phyloP scores from a whole-genome alignment of 192 early-diverging fungal genomes.

The Cetraspora pellucida region DNA sequence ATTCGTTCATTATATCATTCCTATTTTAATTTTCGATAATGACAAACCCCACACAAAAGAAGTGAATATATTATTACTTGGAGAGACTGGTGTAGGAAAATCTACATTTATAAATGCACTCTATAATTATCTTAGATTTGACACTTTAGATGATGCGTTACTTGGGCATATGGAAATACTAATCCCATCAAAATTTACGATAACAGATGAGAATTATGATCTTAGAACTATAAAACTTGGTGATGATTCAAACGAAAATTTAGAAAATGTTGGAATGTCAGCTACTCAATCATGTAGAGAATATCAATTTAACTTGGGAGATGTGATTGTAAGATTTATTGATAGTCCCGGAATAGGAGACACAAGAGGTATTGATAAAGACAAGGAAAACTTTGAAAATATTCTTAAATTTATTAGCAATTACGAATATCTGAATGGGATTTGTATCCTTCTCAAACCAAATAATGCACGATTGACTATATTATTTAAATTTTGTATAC shows the following conservation, averaged over 20 bases:
- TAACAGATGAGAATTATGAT: constrained; percentile 20
- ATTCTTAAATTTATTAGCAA: constrained; percentile 32
- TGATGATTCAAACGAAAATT: constrained; percentile 34
- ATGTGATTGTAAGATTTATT: constrained; percentile 34
- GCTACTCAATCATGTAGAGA: constrained; percentile 28
- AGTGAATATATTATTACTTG: neutral
- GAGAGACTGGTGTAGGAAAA: constrained; percentile 37
- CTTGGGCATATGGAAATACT: constrained; percentile 19
- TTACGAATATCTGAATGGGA: constrained; percentile 34
- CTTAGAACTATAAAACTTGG: constrained; percentile 26
- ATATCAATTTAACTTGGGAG: constrained; percentile 36
- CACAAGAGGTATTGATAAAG: constrained; percentile 37
- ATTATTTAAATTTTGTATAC: constrained; percentile 36
- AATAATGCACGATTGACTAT: constrained; percentile 34
- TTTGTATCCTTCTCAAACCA: constrained; percentile 37
- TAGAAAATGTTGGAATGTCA: constrained; percentile 20
- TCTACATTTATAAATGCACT: constrained; percentile 43
- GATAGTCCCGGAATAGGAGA: constrained; percentile 40
- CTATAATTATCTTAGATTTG: constrained; percentile 38
- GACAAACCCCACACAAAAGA: neutral
- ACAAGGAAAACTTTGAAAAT: constrained; percentile 37
- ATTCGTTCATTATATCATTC: too few relatives aligned
- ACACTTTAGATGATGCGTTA: constrained; percentile 35
- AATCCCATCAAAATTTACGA: constrained; percentile 36
- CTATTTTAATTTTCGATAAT: too few relatives aligned